Evolutionary conservation across 2,329 filamentous ascomycete species (phyloP), one percentile per base, ranked within the genome.

Genomic region (Hyphodiscus sp.): DNA sequence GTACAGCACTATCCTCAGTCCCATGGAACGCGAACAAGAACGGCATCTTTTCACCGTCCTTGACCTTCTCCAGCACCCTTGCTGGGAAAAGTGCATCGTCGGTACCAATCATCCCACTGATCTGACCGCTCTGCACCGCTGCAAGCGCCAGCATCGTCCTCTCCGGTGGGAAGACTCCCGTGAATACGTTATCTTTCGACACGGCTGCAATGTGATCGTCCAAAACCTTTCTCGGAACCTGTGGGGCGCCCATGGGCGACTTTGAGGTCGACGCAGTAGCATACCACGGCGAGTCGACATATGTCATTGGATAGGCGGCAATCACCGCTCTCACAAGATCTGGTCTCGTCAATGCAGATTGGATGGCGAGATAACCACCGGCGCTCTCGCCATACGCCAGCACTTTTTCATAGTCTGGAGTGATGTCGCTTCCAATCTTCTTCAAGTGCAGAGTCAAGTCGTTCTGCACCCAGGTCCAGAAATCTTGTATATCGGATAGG

Each of bases 381-480:
- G 33, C 33, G 33, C 33, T 38, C 11, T 38, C 33, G 33, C 33
- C 33, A 13, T 38, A 13, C 33, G 33, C 33, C 33, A 38, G 11
- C 2, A 38, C 33, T 4, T 38, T 13, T n/a, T 38, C 33, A 38
- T 38, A 38, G 16, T 38, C 33, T 2, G 33, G 33, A 13, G 4
- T n/a, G 16, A 38, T 10, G 11, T 38, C 33, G 33, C 33, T 38
- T n/a, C 33, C 33, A 6, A 38, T 38, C 4, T 10, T 13, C 16
- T 38, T 38, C 33, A 38, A 38, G 16, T 38, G 13, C 11, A 13
- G 4, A 2, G 33, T 13, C 33, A 38, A n/a, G 16, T 38, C 33
- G 11, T 38, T 38, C 33, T 38, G 33, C 45, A 76, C 58, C 76
- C 76, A 80, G 5, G 55, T 56, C 74, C 73, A 79, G 61, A 77